Evolutionary conservation across 1,284 basidiomycete species (phyloP).

Genomic region (Marasmius sp.): DNA sequence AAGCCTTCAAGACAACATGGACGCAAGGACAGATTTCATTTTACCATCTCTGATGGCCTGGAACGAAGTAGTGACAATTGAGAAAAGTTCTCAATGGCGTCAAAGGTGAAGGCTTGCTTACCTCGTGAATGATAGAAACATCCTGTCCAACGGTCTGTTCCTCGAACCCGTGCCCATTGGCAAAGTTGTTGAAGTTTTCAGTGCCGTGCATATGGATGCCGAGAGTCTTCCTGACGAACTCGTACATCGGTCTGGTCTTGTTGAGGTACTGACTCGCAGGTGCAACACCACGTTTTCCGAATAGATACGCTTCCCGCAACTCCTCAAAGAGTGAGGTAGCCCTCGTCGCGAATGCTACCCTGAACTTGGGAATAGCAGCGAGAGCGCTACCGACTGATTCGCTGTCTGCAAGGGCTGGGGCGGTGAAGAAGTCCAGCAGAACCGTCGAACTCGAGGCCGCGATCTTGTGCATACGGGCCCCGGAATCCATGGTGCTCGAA

Average conservation of each 20-base stretch:
- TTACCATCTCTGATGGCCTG: slow-evolving; percentile 72
- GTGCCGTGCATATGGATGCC: slow-evolving; percentile 74
- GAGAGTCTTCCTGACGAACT: slow-evolving; percentile 65
- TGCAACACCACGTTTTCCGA: slow-evolving; percentile 50
- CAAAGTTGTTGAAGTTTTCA: slow-evolving; percentile 62
- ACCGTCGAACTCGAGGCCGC: slow-evolving; percentile 60
- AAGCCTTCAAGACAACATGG: slow-evolving; percentile 1
- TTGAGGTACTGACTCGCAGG: slow-evolving; percentile 65
- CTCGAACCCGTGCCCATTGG: slow-evolving; percentile 53
- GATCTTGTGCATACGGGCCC: slow-evolving; percentile 63
- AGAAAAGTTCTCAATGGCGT: background rate
- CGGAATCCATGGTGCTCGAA: slow-evolving; percentile 70
- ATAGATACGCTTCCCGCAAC: slow-evolving; percentile 54
- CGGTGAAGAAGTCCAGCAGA: slow-evolving; percentile 58
- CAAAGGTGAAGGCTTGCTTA: slow-evolving; percentile 18
- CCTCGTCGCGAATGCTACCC: slow-evolving; percentile 44
- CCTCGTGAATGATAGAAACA: slow-evolving; percentile 69
- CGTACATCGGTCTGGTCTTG: slow-evolving; percentile 66
- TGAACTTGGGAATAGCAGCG: slow-evolving; percentile 49
- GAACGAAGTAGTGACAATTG: background rate
- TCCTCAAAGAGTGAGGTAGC: slow-evolving; percentile 45
- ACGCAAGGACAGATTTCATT: slow-evolving; percentile 58
- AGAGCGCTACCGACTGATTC: slow-evolving; percentile 27
- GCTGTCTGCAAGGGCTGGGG: slow-evolving; percentile 29
- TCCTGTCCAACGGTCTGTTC: slow-evolving; percentile 67